A percentile compares a stretch with the other conserved stretches of the same genome.
Conservation (phyloP, 148 eudicot species). For the Diospyros kaki region DNA sequence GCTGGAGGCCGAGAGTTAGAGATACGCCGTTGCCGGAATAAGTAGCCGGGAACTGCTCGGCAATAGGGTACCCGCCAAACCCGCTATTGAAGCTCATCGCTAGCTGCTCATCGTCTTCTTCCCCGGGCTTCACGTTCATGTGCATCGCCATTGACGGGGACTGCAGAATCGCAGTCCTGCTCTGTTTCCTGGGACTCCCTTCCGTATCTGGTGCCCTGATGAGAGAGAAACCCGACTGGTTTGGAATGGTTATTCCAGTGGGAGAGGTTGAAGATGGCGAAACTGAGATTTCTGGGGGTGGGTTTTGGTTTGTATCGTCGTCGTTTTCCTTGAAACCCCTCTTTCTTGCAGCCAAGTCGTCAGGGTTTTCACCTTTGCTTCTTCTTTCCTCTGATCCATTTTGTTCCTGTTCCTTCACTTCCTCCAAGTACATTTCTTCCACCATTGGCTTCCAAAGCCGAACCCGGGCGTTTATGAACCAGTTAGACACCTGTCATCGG, state of each 20-base stretch:
- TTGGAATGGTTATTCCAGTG: conserved; percentile 14
- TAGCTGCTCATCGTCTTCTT: conserved; percentile 19
- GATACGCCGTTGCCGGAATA: conserved; percentile 55
- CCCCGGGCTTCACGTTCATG: too few relatives aligned
- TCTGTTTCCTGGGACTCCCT: conserved; percentile 52
- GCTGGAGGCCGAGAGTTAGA: conserved; percentile 76
- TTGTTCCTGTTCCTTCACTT: conserved; percentile 53
- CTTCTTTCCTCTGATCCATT: conserved; percentile 38
- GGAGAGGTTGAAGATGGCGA: conserved; percentile 24
- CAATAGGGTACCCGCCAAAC: conserved; percentile 43
- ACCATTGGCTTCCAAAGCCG: conserved; percentile 94
- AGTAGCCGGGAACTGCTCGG: conserved; percentile 37
- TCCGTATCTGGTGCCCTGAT: conserved; percentile 44
- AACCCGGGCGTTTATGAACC: conserved; percentile 92
- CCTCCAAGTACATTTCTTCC: conserved; percentile 83
- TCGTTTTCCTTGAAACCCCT: conserved; percentile 14
- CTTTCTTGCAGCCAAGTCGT: conserved; percentile 18
- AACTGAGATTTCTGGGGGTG: conserved; percentile 23
- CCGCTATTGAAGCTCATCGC: conserved; percentile 43
- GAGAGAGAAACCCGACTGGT: conserved; percentile 41
- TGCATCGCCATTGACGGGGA: too few relatives aligned
- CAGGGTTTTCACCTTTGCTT: conserved; percentile 24
- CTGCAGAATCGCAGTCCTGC: conserved; percentile 25
- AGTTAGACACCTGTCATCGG: conserved; percentile 59
- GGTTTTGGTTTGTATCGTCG: conserved; percentile 15